Evolutionary conservation across 148 eudicot genomes (phyloP), one percentile per base, ranked within the genome.

Genomic region (Vaccinium vitisidaea): DNA sequence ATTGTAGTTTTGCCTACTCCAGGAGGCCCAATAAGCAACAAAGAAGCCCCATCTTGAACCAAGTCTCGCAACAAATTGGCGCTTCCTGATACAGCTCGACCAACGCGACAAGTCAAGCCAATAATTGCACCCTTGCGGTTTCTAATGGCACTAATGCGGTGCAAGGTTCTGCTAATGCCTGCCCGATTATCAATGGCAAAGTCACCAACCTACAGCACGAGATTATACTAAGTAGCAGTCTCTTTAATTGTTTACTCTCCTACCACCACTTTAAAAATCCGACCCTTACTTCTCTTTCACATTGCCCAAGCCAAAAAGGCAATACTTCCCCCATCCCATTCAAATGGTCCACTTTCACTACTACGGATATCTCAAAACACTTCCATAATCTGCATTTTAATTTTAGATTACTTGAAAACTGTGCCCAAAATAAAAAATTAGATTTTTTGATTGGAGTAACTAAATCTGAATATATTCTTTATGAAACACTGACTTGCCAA

Each of bases 1-100:
- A 97, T 90, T 25, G 99, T 97, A 56, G 99, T 97, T 89, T 97
- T 97, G 52, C 99, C 99, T 80, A 97, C 99, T 84, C 99, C 99
- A 7, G 99, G 99, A 90, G 99, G 99, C 58, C 99, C 99, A 86
- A 97, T 97, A 73, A 97, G 94, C 90, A 97, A 89, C 88, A 97
- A 86, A 25, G 99, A 97, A 88, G 94, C 98, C 74, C 99, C 99
- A 88, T 93, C 95, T 85, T 92, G 88, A 58, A 97, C 92, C 91
- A 97, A 90, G 86, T 97, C 98, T 74, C 93, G 90, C 88, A 97
- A 84, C 61, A 91, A 88, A 89, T 94, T 93, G 81, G 99, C 99
- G 89, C 99, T 97, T 76, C 99, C 99, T 13, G 98, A 88, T 55
- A 97, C 87, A 32, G 98, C 98, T 79, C 99, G 93, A 79, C 99